phyloP scores from a whole-genome alignment of 2,329 filamentous ascomycete species.

The Furcasterigmium furcatum region DNA sequence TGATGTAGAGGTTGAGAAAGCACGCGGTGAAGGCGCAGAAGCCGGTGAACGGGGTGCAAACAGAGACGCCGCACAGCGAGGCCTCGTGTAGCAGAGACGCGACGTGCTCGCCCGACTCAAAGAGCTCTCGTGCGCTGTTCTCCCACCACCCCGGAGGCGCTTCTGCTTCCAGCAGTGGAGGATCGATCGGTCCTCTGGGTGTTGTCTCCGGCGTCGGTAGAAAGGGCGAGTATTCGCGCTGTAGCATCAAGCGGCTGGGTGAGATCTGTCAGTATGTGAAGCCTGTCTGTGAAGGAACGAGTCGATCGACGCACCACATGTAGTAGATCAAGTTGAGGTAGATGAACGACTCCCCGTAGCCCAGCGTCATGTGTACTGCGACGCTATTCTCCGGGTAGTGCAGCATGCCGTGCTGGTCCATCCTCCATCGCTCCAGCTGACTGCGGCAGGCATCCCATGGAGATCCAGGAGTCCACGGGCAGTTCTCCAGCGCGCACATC shows the following conservation, averaged over 20 bases:
- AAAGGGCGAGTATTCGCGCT: slow-evolving; percentile 41
- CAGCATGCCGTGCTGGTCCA: slow-evolving; percentile 26
- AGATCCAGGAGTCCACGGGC: slow-evolving; percentile 32
- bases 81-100: slow-evolving; percentile 30
- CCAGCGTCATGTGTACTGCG: slow-evolving; percentile 32
- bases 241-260: slow-evolving; percentile 33
- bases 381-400: slow-evolving; percentile 32
- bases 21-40: slow-evolving; percentile 43
- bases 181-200: slow-evolving; percentile 35
- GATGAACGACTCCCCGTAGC: slow-evolving; percentile 35
- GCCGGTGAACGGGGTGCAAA: slow-evolving; percentile 37
- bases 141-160: slow-evolving; percentile 37
- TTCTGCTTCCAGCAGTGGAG: slow-evolving; percentile 30
- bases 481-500: slow-evolving; percentile 32
- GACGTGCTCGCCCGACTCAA: slow-evolving; percentile 29
- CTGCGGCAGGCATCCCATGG: slow-evolving; percentile 26
- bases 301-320: slow-evolving; percentile 25
- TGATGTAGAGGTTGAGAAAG: slow-evolving; percentile 36
- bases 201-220: slow-evolving; percentile 28
- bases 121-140: slow-evolving; percentile 30
- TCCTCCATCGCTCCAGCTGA: slow-evolving; percentile 29
- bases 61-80: slow-evolving; percentile 27
- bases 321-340: slow-evolving; percentile 41
- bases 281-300: not conserved
- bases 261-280: not conserved